Percentiles rank a stretch among this genome's conserved stretches.
These are phyloP conservation scores for Pleurostoma richardsiae DNA, from an alignment of 2,329 filamentous ascomycete species.

Conservation along the genomic window DNA sequence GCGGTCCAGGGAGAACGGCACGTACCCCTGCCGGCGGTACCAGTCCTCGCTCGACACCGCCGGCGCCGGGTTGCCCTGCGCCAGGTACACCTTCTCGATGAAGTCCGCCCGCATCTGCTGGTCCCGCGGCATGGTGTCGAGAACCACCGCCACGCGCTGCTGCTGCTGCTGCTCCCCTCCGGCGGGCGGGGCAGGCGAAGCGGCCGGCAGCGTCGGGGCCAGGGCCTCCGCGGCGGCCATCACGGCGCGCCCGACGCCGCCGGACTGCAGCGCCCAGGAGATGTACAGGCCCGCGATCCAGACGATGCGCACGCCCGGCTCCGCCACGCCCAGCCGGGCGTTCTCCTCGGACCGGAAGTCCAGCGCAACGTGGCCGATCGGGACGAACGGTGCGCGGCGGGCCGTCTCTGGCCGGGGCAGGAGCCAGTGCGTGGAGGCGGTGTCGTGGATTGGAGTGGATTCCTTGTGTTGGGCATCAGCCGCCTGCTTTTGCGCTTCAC, in stretches of 20 bases:
- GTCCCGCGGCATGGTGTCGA: slow-evolving; percentile 7
- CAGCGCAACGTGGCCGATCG: slow-evolving; percentile 35
- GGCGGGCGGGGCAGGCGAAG: too few relatives aligned
- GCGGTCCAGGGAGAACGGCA: slow-evolving; percentile 1
- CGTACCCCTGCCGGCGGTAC: slow-evolving; percentile 10
- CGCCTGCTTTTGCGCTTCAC: neutral
- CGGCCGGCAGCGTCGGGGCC: neutral
- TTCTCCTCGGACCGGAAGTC: slow-evolving; percentile 24
- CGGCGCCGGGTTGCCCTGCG: slow-evolving; percentile 2
- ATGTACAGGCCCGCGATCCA: slow-evolving; percentile 36
- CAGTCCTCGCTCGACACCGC: slow-evolving; percentile 4
- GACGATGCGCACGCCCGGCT: slow-evolving; percentile 16
- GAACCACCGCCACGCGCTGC: slow-evolving; percentile 2
- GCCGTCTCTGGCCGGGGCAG: slow-evolving; percentile 16
- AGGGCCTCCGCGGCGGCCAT: slow-evolving; percentile 3
- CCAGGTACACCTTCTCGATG: slow-evolving; percentile 1
- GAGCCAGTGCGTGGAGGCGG: slow-evolving; percentile 20
- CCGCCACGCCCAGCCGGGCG: slow-evolving; percentile 21
- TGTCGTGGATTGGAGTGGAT: slow-evolving; percentile 25
- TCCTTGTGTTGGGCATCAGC: slow-evolving; percentile 16
- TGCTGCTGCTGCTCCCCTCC: neutral
- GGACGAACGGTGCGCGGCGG: slow-evolving; percentile 22
- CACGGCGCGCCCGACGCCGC: slow-evolving; percentile 6
- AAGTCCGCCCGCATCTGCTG: slow-evolving; percentile 6
- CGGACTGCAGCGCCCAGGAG: slow-evolving; percentile 17